These are phyloP conservation scores for Mycena capillaripes DNA, from an alignment of 768 basidiomycete genomes.

Conservation along the genomic window DNA sequence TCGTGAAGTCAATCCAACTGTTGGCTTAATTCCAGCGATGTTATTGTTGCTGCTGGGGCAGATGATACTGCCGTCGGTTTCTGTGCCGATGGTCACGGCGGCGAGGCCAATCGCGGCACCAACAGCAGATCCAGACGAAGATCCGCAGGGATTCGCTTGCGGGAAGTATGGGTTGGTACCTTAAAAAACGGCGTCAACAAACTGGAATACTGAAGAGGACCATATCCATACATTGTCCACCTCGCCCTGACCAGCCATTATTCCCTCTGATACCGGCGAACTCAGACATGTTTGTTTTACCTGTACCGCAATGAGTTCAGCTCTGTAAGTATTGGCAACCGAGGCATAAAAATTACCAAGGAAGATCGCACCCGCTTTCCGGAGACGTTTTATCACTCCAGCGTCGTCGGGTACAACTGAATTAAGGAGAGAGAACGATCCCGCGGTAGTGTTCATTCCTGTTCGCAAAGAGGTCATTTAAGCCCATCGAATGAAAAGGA, in stretches of 20 bases:
- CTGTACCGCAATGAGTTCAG: slow-evolving; percentile 39
- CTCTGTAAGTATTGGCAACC: background rate
- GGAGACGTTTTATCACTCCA: slow-evolving; percentile 57
- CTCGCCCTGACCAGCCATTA: slow-evolving; percentile 69
- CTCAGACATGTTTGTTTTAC: slow-evolving; percentile 70
- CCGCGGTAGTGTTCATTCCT: slow-evolving; percentile 63
- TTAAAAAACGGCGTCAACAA: background rate
- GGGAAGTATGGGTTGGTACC: slow-evolving; percentile 61
- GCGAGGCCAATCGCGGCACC: too few relatives aligned
- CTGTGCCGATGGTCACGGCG: slow-evolving; percentile 41
- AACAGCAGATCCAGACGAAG: slow-evolving; percentile 45
- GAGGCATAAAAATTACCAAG: slow-evolving; percentile 47
- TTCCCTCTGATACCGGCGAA: slow-evolving; percentile 63
- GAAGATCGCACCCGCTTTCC: slow-evolving; percentile 59
- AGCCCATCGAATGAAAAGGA: too few relatives aligned
- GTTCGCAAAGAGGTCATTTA: background rate
- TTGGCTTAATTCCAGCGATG: slow-evolving; percentile 71
- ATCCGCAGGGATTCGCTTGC: slow-evolving; percentile 67
- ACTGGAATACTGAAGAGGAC: background rate
- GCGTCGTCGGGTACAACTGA: slow-evolving; percentile 62
- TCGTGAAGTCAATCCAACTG: slow-evolving; percentile 70
- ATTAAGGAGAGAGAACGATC: slow-evolving; percentile 57
- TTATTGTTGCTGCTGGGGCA: slow-evolving; percentile 67
- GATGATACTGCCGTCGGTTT: slow-evolving; percentile 68
- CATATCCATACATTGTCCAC: slow-evolving; percentile 54